A percentile compares a stretch with the other conserved stretches of the same genome.
These are phyloP conservation scores for Trichoderma atrobrunneum DNA, from an alignment of 2,329 filamentous ascomycete genomes.

Conservation along the genomic window DNA sequence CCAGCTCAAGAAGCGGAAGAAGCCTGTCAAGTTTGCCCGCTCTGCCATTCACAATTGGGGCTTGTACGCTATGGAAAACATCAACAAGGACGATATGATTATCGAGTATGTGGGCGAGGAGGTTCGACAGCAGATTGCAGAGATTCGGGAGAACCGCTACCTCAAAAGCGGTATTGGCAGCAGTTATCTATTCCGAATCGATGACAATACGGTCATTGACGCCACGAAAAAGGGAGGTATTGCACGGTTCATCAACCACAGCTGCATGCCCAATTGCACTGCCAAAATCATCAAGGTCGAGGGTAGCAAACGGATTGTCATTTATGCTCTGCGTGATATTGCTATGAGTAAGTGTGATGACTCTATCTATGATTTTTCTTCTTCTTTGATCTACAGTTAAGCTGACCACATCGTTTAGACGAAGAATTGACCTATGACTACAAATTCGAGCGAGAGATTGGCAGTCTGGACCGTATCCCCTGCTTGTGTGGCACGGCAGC, in stretches of 20 bases:
- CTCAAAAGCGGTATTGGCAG: constrained; percentile 95
- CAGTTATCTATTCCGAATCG: constrained; percentile 96
- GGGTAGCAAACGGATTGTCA: constrained; percentile 96
- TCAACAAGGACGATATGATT: constrained; percentile 97
- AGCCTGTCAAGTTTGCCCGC: constrained; percentile 94
- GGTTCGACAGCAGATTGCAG: constrained; percentile 94
- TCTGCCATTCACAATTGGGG: constrained; percentile 99
- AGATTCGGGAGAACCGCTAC: constrained; percentile 88
- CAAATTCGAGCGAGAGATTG: constrained; percentile 97
- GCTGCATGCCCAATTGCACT: constrained; percentile 96
- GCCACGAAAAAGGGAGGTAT: constrained; percentile 98
- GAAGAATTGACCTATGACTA: constrained; percentile 99
- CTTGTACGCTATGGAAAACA: constrained; percentile 95
- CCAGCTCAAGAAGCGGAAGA: constrained; percentile 98
- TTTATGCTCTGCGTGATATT: constrained; percentile 95
- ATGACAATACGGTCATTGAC: constrained; percentile 96
- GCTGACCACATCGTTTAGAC: constrained; percentile 54
- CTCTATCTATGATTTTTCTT: neutral
- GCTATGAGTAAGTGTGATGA: constrained; percentile 71
- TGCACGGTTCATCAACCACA: constrained; percentile 97
- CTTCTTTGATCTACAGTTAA: constrained; percentile 24
- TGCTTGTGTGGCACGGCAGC: constrained; percentile 94
- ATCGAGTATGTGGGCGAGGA: constrained; percentile 99
- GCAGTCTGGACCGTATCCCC: constrained; percentile 90
- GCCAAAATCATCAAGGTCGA: constrained; percentile 99